Conservation (phyloP, 1,284 basidiomycete genomes). For the Neonothopanus nambi region DNA sequence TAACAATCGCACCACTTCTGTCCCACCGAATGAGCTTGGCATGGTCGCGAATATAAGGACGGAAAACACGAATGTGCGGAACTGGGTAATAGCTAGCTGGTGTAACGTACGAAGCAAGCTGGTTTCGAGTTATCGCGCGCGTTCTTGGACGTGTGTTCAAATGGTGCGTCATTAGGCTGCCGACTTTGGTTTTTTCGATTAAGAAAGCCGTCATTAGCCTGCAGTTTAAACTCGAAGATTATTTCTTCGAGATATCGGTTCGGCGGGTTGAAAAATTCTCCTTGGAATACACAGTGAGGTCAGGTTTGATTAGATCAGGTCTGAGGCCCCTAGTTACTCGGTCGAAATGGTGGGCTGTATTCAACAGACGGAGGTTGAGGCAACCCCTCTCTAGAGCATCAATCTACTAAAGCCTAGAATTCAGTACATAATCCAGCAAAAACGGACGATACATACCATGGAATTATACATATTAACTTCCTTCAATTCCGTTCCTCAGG, state of each 20-base stretch:
- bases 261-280: not conserved
- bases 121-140: not conserved
- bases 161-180: too few relatives aligned
- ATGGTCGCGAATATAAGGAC: too few relatives aligned
- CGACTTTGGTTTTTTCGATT: not conserved
- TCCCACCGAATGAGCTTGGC: not conserved
- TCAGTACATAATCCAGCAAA: not conserved
- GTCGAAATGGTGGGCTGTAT: too few relatives aligned
- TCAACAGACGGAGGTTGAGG: not conserved
- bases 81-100: not conserved
- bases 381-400: not conserved
- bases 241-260: not conserved
- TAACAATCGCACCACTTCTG: not conserved
- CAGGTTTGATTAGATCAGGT: not conserved
- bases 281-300: not conserved
- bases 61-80: constrained; percentile 5
- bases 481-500: too few relatives aligned
- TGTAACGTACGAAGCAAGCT: not conserved
- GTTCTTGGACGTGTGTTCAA: not conserved
- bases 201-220: not conserved
- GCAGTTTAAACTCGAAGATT: not conserved
- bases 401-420: not conserved
- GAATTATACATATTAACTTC: not conserved
- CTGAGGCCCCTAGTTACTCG: not conserved
- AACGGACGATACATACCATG: not conserved